Evolutionary conservation across 495 filamentous ascomycete genomes (phyloP).

Genomic region (Talaromyces borbonicus): DNA sequence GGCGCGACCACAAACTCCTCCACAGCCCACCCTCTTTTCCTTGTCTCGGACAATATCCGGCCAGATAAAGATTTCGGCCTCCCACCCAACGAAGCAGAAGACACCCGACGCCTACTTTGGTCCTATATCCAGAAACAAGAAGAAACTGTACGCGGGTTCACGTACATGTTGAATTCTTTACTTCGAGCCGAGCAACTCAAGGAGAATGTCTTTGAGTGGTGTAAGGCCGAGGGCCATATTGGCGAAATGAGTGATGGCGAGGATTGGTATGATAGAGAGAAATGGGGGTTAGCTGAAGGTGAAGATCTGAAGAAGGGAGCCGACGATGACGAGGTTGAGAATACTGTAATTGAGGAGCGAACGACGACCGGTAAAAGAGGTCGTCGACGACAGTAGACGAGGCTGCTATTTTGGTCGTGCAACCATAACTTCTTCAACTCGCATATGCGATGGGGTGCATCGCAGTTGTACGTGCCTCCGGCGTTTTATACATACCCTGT

Average conservation of each 20-base stretch:
- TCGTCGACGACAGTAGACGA: conserved; percentile 24
- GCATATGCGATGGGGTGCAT: neutral
- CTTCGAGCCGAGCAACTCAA: conserved; percentile 69
- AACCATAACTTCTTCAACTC: neutral
- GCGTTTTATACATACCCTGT: neutral
- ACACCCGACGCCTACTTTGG: conserved; percentile 72
- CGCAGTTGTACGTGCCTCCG: neutral
- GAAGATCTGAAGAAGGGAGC: conserved; percentile 84
- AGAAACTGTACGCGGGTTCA: conserved; percentile 75
- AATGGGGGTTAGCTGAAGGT: conserved; percentile 63
- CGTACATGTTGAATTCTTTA: conserved; percentile 65
- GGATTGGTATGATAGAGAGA: conserved; percentile 90
- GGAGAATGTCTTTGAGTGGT: conserved; percentile 71
- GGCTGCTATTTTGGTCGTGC: neutral
- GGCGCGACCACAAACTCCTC: conserved; percentile 38
- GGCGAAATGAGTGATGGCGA: conserved; percentile 85
- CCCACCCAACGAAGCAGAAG: conserved; percentile 72
- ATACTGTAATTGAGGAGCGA: conserved; percentile 54
- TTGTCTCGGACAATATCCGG: conserved; percentile 56
- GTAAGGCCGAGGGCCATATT: conserved; percentile 81
- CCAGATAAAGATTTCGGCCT: conserved; percentile 74
- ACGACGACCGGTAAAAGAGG: conserved; percentile 61
- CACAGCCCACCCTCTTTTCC: conserved; percentile 75
- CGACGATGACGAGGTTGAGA: conserved; percentile 82
- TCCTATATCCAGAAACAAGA: conserved; percentile 93